Conservation (phyloP, 495 filamentous ascomycete species). For the Penicillium silybi region DNA sequence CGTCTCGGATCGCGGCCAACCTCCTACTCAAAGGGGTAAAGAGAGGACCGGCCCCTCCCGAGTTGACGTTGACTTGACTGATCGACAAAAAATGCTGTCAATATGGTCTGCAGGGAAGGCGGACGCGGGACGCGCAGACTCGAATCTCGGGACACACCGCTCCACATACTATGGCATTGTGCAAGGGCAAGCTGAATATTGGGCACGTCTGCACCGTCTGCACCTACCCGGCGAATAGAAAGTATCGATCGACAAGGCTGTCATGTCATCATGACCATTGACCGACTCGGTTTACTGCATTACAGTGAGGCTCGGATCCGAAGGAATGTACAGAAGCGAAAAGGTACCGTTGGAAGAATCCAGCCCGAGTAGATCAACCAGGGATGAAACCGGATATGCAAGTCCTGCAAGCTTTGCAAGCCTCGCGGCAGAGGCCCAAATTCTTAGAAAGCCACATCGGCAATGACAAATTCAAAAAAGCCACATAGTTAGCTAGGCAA, state of each 20-base stretch:
- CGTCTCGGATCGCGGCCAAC: background rate
- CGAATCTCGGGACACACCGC: conserved; percentile 1
- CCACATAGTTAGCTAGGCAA: too few species aligned
- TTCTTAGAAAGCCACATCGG: conserved; percentile 1
- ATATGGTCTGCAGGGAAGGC: conserved; percentile 7
- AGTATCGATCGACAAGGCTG: background rate
- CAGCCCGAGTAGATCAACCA: conserved; percentile 4
- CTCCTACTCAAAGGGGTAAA: conserved; percentile 6
- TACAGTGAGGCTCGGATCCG: background rate
- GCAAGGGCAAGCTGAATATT: background rate
- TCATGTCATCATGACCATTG: conserved; percentile 5
- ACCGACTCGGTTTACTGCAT: conserved; percentile 5
- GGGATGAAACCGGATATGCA: conserved; percentile 11
- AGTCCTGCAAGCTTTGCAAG: conserved; percentile 8
- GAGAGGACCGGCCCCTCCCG: background rate
- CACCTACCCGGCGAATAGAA: background rate
- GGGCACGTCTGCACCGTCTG: background rate
- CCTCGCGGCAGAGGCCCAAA: background rate
- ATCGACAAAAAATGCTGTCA: conserved; percentile 24
- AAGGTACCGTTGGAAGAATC: background rate
- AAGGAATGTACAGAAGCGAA: background rate
- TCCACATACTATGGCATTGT: background rate
- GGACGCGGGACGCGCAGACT: conserved; percentile 5
- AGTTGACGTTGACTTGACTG: conserved; percentile 10
- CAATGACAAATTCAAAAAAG: background rate